Evolutionary conservation across 208 protist species (phyloP), one percentile per base, ranked within the genome.

Genomic region (Lotmaria passim): DNA sequence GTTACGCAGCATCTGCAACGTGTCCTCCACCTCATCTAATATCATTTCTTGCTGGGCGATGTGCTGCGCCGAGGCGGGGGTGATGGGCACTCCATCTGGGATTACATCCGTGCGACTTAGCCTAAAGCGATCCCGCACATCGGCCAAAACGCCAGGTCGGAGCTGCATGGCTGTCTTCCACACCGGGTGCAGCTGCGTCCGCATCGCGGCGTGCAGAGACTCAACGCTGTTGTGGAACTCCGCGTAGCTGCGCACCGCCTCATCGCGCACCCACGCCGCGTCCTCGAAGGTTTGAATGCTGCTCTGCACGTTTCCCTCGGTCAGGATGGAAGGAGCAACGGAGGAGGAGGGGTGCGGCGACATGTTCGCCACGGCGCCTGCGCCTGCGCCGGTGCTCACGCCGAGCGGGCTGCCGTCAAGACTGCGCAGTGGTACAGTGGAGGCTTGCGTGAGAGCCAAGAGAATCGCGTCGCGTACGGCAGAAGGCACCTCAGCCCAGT

Each of bases 211-310:
- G 61, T 89, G 74, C 47, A 90, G 64, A 12, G 66, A 38, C 76
- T 93, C 90, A n/a, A 95, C 50, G 50, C 23, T 89, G 82, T 95
- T 95, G 78, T 95, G 90, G 36, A 95, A 89, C 73, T 88, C 82
- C 12, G 86, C 87, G 41, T 79, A 93, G 76, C 71, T 83, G 33
- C 90, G 87, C 48, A 91, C 85, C 19, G 86, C 83, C 80, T 92
- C 70, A 33, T 81, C 78, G 11, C 90, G 87, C 64, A 93, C 71
- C 79, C 81, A 82, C 34, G 66, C 75, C 0, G 77, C 90, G 50
- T 95, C 90, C 50, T 82, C 84, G 62, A 95, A 95, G n/a, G 86
- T 93, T 0, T 69, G 70, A 19, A 95, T 79, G 62, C 86, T 90
- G 46, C 75, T 78, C 72, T 93, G 85, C 56, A 95, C 68, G 33